Evolutionary conservation across 148 eudicot species (phyloP), one percentile per base, ranked within the genome.

Genomic region (Camellia granthamiana): DNA sequence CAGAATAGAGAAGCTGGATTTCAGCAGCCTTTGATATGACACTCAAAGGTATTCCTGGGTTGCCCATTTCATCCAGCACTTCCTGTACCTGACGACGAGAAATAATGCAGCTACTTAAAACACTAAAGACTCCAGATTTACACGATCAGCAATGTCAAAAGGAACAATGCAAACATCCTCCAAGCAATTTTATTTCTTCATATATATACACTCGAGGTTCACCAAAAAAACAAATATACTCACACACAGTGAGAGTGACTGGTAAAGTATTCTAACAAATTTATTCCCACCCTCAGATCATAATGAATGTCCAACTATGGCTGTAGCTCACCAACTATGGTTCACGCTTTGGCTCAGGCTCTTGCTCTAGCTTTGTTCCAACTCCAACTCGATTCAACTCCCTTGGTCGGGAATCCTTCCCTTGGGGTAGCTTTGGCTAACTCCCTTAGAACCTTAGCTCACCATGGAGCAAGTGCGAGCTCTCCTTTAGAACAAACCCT

Each of bases 11-110:
- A 76, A 95, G 90, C 89, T 92, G 89, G 85, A 92, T 87, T 87
- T 95, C 94, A 60, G 92, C 97, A 83, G 90, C 97, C 89, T 95
- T 92, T 77, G 96, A 87, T 80, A 93, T 83, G 75, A 91, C 89
- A 84, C 97, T 92, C 76, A 92, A 83, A 49, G 97, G 97, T 81
- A 95, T 90, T 77, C 84, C 92, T 41, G 14, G 7, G 16, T 69
- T 91, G 86, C 97, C 94, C 56, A 91, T 80, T 78, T 91, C 95
- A 83, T 95, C 97, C 84, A 95, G 75, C 82, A 89, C 90, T 77
- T 93, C 94, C 84, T 88, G 91, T 49, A 90, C 90, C 98, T 93
- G 83, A 77, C 80, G 76, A 66, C 42, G 61, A 72, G 18, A 72
- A 58, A 74, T 38, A 19, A 30, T 49, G 51, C 38, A 83, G 70